These are phyloP conservation scores for Penicillium sp. DNA, from an alignment of 2,329 filamentous ascomycete genomes.

Conservation along the genomic window DNA sequence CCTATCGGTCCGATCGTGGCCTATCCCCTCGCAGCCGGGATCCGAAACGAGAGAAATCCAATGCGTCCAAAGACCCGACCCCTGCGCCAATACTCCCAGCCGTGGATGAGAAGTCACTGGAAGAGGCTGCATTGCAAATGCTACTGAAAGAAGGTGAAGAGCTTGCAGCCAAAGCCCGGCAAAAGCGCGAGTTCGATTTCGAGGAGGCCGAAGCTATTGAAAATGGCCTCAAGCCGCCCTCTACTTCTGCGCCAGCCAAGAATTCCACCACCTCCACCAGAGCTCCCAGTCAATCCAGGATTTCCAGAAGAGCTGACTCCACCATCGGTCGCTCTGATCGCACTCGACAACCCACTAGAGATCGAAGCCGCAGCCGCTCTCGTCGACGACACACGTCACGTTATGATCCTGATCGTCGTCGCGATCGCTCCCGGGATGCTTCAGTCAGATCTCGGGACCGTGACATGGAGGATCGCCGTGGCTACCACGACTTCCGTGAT, in stretches of 20 bases:
- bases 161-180: constrained; percentile 58
- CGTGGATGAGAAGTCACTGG: constrained; percentile 61
- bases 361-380: constrained; percentile 41
- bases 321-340: constrained; percentile 35
- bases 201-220: constrained; percentile 54
- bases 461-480: constrained; percentile 40
- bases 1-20: constrained; percentile 42
- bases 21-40: constrained; percentile 40
- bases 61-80: constrained; percentile 43
- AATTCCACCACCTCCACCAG: constrained; percentile 37
- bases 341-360: constrained; percentile 33
- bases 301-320: constrained; percentile 39
- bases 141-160: constrained; percentile 62
- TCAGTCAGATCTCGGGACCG: constrained; percentile 42
- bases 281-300: constrained; percentile 38
- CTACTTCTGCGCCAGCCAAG: constrained; percentile 24
- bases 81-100: constrained; percentile 36
- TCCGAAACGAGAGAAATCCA: constrained; percentile 40
- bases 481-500: constrained; percentile 41
- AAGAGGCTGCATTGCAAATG: constrained; percentile 60
- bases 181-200: constrained; percentile 59
- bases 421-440: constrained; percentile 37
- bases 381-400: constrained; percentile 35
- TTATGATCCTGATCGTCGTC: constrained; percentile 40
- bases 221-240: constrained; percentile 43